These are phyloP conservation scores for Candida hispaniensis DNA, from an alignment of 805 yeast genomes.

Conservation along the genomic window DNA sequence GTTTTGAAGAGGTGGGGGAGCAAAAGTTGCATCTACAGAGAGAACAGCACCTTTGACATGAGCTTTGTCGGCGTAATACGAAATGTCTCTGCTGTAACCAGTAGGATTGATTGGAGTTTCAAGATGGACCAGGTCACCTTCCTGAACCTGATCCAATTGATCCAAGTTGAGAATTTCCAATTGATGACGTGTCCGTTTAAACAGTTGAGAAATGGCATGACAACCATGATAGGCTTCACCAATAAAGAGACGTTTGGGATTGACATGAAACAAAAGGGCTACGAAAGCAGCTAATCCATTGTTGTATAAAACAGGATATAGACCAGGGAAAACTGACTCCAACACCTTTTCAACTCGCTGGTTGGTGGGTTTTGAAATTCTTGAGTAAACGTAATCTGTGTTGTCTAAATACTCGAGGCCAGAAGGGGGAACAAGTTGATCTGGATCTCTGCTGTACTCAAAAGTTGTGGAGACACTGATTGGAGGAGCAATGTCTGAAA, in stretches of 20 bases:
- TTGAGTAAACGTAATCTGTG: conserved; percentile 44
- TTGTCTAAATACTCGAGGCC: conserved; percentile 28
- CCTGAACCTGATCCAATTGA: conserved; percentile 36
- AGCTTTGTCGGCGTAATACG: conserved; percentile 54
- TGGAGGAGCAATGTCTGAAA: conserved; percentile 49
- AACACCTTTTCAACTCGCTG: conserved; percentile 57
- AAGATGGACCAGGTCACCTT: conserved; percentile 70
- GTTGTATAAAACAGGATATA: conserved; percentile 51
- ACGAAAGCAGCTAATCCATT: conserved; percentile 76
- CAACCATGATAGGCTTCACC: conserved; percentile 83
- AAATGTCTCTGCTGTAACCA: conserved; percentile 55
- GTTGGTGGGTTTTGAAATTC: conserved; percentile 65
- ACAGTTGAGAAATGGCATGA: conserved; percentile 55
- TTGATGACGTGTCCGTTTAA: conserved; percentile 46
- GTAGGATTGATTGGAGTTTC: conserved; percentile 87
- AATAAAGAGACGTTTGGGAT: conserved; percentile 65
- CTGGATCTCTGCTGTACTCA: conserved; percentile 53
- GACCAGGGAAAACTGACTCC: conserved; percentile 47
- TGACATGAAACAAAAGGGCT: conserved; percentile 57
- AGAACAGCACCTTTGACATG: conserved; percentile 67
- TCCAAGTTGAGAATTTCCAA: conserved; percentile 25
- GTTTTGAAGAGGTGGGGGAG: conserved; percentile 81
- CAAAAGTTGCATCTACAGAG: conserved; percentile 78
- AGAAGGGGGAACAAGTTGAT: conserved; percentile 36
- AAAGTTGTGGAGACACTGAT: conserved; percentile 74